Evolutionary conservation across 2,329 filamentous ascomycete species (phyloP).

Genomic region (Penicillium psychrosexuale): DNA sequence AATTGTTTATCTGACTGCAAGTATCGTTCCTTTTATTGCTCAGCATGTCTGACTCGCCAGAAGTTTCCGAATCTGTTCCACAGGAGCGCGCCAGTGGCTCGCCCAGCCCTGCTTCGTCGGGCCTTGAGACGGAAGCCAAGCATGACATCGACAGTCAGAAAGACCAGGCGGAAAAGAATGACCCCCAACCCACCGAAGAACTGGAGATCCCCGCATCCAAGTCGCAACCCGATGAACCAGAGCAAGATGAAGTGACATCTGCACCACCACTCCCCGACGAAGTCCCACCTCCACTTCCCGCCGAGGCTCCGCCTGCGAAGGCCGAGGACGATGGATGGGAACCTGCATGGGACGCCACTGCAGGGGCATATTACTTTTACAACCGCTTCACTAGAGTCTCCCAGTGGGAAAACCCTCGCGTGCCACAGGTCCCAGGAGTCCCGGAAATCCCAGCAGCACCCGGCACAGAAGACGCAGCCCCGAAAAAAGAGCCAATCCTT

Average conservation of each 20-base stretch:
- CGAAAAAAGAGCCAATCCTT: constrained; percentile 44
- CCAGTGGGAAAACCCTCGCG: constrained; percentile 84
- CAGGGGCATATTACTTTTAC: constrained; percentile 75
- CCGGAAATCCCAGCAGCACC: constrained; percentile 21
- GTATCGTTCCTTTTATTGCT: not conserved
- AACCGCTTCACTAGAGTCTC: constrained; percentile 72
- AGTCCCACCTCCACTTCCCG: constrained; percentile 50
- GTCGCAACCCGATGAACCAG: constrained; percentile 16
- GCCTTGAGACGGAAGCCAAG: constrained; percentile 65
- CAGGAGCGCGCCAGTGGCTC: constrained; percentile 87
- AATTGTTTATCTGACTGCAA: not conserved
- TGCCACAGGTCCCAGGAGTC: constrained; percentile 47
- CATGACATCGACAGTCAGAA: constrained; percentile 14
- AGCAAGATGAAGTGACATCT: constrained; percentile 20
- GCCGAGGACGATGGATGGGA: constrained; percentile 70
- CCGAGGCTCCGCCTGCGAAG: constrained; percentile 49
- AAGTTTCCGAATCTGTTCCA: constrained; percentile 8
- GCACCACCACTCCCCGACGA: constrained; percentile 44
- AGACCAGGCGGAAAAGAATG: constrained; percentile 11
- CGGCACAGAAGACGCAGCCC: constrained; percentile 27
- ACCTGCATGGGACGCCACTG: constrained; percentile 68
- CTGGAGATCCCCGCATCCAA: constrained; percentile 23
- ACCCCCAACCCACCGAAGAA: constrained; percentile 45
- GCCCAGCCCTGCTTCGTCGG: constrained; percentile 81
- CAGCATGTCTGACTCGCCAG: constrained; percentile 15